Conservation (phyloP, 331 rosid genomes). For the Prunus yedoensis region DNA sequence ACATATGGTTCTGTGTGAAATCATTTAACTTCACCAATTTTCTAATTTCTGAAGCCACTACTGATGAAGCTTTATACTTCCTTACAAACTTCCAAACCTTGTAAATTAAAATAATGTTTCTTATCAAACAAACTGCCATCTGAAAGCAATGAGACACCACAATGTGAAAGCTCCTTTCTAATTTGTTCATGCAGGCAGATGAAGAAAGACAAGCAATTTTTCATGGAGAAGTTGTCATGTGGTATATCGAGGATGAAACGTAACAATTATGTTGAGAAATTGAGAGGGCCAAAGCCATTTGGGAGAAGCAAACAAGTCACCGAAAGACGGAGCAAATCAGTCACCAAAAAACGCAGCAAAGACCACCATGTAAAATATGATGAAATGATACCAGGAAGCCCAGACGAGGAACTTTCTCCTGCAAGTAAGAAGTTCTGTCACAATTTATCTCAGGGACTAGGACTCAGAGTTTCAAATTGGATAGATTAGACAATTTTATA, state of each 20-base stretch:
- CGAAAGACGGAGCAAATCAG: background rate
- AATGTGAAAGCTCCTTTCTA: background rate
- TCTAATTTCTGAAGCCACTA: too few species aligned
- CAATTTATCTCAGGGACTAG: background rate
- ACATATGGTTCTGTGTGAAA: background rate
- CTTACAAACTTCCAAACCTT: background rate
- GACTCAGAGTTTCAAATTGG: background rate
- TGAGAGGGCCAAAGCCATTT: slow-evolving; percentile 47
- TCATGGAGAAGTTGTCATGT: slow-evolving; percentile 46
- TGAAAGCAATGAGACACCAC: background rate
- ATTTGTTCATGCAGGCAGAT: slow-evolving; percentile 44
- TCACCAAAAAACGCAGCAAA: slow-evolving; percentile 4
- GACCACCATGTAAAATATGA: slow-evolving; percentile 35
- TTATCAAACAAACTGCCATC: background rate
- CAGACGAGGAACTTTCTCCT: slow-evolving; percentile 23
- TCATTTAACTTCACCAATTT: background rate
- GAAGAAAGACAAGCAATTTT: slow-evolving; percentile 50
- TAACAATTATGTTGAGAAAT: slow-evolving; percentile 32
- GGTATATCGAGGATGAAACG: slow-evolving; percentile 59
- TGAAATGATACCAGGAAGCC: slow-evolving; percentile 55
- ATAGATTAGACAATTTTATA: background rate
- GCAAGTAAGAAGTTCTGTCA: slow-evolving; percentile 10
- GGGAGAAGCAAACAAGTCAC: background rate
- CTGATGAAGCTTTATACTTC: background rate
- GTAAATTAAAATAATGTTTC: background rate